Base-by-base conservation (phyloP, 2,329 filamentous ascomycete species). In the Phoma sp. region DNA sequence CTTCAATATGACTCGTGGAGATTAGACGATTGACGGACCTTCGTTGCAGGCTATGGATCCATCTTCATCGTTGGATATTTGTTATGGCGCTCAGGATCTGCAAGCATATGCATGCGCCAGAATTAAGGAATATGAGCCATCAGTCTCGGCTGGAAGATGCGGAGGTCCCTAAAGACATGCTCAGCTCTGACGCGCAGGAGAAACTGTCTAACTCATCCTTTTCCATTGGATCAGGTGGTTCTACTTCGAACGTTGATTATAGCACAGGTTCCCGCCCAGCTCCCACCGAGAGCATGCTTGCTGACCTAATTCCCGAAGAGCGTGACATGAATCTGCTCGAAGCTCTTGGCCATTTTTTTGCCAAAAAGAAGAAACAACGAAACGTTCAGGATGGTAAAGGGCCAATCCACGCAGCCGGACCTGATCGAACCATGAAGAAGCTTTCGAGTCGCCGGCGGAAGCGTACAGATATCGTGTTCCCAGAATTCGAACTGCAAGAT, bases 1-100 rank as follows among this genome's bases (percentile, higher is more conserved):
- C 6, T 9, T 34, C n/a, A 3, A 3, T 25, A 11, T 36, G 3
- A 14, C 9, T 10, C 5, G 11, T 21, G 18, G 4, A 9, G 9
- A 3, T 2, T 33, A 25, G 5, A 34, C 6, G 9, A 3, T 6
- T 36, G 2, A 46, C 23, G 42, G 25, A 53, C 25, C 4, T 10
- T 4, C 6, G 5, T 23, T 20, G 18, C 18, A 54, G 51, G 23
- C 12, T 54, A 10, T 45, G 51, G 40, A 49, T 40, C 4, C 28
- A 54, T 33, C 45, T 54, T 15, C 51, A 54, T 15, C 33, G 34
- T 28, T 54, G 51, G 51, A 40, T 49, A n/a, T 49, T 54, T 18
- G 21, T 40, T 11, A 17, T 45, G 3, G 51, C 51, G 20, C 29
- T 54, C n/a, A 29, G 26, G 21, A 40, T 34, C 7, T 33, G 28